A percentile compares a stretch with the other conserved stretches of the same genome.
These are phyloP conservation scores for Hyphopichia fennica DNA, from an alignment of 1,139 yeast genomes.

Conservation along the genomic window DNA sequence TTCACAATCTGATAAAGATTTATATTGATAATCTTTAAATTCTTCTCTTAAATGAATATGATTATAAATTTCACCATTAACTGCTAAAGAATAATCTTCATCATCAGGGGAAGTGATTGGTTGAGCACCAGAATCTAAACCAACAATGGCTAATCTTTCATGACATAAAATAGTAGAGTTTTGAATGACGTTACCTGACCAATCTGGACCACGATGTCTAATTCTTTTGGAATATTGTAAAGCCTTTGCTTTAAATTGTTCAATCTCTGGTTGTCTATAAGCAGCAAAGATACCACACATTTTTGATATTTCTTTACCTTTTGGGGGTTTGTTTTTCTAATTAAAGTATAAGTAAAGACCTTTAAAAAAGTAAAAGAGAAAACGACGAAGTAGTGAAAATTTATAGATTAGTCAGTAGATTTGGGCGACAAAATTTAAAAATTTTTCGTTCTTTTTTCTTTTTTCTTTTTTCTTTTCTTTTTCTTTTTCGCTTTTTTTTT, in stretches of 20 bases:
- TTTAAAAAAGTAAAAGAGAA: too few relatives aligned
- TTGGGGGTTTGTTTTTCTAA: too few relatives aligned
- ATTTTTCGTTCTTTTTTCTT: too few relatives aligned
- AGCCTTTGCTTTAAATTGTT: constrained; percentile 82
- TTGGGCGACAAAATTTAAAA: too few relatives aligned
- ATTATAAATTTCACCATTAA: constrained; percentile 98
- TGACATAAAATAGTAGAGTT: constrained; percentile 84
- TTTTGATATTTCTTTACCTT: neutral
- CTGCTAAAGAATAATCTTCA: constrained; percentile 66
- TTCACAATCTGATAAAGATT: constrained; percentile 94
- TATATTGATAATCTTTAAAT: constrained; percentile 69
- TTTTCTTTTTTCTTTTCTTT: too few relatives aligned
- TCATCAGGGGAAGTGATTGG: constrained; percentile 86
- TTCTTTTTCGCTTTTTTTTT: too few relatives aligned
- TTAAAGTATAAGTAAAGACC: too few relatives aligned
- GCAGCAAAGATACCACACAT: constrained; percentile 99
- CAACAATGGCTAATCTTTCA: constrained; percentile 95
- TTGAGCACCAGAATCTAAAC: constrained; percentile 96
- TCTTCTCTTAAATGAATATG: constrained; percentile 85
- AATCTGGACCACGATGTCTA: constrained; percentile 99
- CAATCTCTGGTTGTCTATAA: constrained; percentile 75
- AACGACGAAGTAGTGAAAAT: too few relatives aligned
- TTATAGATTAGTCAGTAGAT: too few relatives aligned
- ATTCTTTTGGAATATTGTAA: constrained; percentile 86
- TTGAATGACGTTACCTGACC: constrained; percentile 87